Conservation (phyloP, 2,329 filamentous ascomycete species). For the Leptographium flavum region DNA sequence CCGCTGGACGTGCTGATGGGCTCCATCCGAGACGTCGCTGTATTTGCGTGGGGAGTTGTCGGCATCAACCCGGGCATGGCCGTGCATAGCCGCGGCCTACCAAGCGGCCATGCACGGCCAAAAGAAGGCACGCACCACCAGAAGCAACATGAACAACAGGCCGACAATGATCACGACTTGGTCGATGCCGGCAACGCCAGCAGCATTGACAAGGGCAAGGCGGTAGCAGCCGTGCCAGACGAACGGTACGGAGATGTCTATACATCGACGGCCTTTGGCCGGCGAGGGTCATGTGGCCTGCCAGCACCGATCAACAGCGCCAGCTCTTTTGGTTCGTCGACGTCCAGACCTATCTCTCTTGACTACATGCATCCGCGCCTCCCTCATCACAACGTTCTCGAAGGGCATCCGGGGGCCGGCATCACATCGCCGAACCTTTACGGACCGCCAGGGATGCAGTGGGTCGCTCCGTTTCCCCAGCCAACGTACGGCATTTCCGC, state of each 20-base stretch:
- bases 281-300: neutral
- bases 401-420: neutral
- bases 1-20: conserved; percentile 54
- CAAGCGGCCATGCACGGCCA: conserved; percentile 49
- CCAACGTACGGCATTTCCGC: neutral
- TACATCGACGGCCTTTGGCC: neutral
- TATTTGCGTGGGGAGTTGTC: conserved; percentile 74
- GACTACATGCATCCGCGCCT: neutral
- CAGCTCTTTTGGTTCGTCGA: neutral
- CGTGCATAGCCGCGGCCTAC: conserved; percentile 45
- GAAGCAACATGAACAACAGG: neutral
- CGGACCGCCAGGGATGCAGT: neutral
- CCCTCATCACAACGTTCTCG: neutral
- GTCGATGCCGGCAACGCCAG: neutral
- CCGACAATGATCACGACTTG: neutral
- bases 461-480: neutral
- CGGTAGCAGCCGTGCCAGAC: neutral
- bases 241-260: neutral
- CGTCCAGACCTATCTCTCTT: neutral
- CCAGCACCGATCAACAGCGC: neutral
- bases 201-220: conserved; percentile 2
- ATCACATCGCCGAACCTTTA: neutral
- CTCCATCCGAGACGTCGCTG: conserved; percentile 68
- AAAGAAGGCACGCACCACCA: conserved; percentile 16
- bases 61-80: conserved; percentile 68